Conservation (phyloP, 192 early-diverging fungal species). For the Coemansia interrupta region DNA sequence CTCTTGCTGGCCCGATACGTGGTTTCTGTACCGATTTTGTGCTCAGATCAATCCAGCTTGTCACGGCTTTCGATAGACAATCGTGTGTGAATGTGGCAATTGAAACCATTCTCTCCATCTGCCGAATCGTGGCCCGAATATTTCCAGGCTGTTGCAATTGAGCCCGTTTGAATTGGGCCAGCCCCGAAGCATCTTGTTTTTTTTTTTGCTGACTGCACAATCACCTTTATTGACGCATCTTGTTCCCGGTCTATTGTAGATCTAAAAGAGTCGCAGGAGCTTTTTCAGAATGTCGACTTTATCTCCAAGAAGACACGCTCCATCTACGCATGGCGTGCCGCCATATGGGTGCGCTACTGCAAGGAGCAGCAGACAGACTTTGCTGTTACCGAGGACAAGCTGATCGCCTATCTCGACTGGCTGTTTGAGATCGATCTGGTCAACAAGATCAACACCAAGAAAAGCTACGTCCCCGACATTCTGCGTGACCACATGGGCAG, state of each 20-base stretch:
- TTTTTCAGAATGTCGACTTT: constrained; percentile 46
- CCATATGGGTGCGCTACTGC: constrained; percentile 52
- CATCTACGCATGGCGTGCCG: constrained; percentile 49
- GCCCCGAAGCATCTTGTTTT: too few species aligned
- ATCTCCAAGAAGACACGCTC: constrained; percentile 54
- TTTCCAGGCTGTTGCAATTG: too few species aligned
- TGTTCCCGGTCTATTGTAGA: constrained; percentile 20
- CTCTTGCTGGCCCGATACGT: too few species aligned
- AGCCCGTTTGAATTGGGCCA: too few species aligned
- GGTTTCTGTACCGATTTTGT: too few species aligned
- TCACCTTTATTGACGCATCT: background rate
- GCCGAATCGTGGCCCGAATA: too few species aligned
- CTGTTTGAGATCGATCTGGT: constrained; percentile 48
- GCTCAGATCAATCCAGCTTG: too few species aligned
- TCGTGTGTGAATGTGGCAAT: too few species aligned
- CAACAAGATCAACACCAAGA: constrained; percentile 54
- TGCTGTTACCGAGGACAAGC: constrained; percentile 45
- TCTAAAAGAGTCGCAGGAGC: constrained; percentile 51
- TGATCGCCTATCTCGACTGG: constrained; percentile 50
- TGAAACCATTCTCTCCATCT: too few species aligned
- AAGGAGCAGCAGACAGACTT: constrained; percentile 33
- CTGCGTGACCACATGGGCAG: constrained; percentile 54
- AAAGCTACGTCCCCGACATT: constrained; percentile 51
- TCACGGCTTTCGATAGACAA: too few species aligned
- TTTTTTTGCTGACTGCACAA: too few species aligned